phyloP scores from a whole-genome alignment of 2,329 filamentous ascomycete species.

The Fusarium mangiferae region DNA sequence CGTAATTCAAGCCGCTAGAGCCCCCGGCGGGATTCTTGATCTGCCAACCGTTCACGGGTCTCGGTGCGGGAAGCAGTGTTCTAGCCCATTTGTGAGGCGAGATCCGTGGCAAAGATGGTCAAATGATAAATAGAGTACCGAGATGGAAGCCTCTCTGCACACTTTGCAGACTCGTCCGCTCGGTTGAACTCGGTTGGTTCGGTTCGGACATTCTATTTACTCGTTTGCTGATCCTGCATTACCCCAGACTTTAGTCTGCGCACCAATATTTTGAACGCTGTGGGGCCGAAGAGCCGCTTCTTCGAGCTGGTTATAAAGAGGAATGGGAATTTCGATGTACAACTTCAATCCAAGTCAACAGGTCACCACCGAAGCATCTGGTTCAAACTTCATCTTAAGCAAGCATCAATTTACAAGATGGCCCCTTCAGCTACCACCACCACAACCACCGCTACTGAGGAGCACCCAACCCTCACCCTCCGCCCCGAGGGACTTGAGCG shows the following conservation, averaged over 20 bases:
- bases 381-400: not conserved
- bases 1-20: not conserved
- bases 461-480: slow-evolving; percentile 35
- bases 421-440: slow-evolving; percentile 18
- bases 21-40: not conserved
- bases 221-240: not conserved
- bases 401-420: slow-evolving; percentile 1
- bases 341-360: not conserved
- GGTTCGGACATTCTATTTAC: not conserved
- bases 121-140: not conserved
- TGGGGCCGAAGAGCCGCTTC: not conserved
- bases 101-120: not conserved
- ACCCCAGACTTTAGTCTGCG: slow-evolving; percentile 9
- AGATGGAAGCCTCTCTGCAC: not conserved
- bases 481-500: slow-evolving; percentile 35
- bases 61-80: not conserved
- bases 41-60: not conserved
- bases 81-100: not conserved
- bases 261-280: not conserved
- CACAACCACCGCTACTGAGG: slow-evolving; percentile 1
- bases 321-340: not conserved
- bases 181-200: slow-evolving; percentile 8
- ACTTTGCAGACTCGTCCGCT: not conserved
- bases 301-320: slow-evolving; percentile 7
- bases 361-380: not conserved